Base-by-base conservation (phyloP, 2,329 filamentous ascomycete genomes). In the Blastomyces silverae region DNA sequence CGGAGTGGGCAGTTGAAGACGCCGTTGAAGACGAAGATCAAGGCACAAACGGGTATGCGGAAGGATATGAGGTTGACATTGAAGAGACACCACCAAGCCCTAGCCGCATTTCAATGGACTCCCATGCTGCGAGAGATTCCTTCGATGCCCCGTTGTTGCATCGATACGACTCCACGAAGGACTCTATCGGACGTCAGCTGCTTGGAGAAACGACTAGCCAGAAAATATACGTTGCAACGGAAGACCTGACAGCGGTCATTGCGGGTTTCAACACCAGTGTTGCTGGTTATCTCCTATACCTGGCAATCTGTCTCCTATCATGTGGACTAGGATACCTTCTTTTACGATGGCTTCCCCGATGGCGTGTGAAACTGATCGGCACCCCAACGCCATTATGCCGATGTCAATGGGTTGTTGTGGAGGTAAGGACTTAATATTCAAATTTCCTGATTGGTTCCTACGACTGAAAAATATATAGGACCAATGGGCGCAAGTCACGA, bases 181-280 rank as follows among this genome's bases (percentile, higher is more conserved):
- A 91, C 15, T 84, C 87, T 67, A 83, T 81, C 39, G 91, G 89
- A 13, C 46, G 62, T 17, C 46, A 63, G 61, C 80, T 80, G 52
- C 25, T 39, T 15, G 85, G 84, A 13, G 85, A 86, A 53, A 86
- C 90, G 65, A 81, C 84, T 37, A 95, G 84, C 71, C 94, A 99
- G 76, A 97, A 97, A 78, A 84, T 97, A 31, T 94, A 97, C 76
- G 92, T 99, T 77, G 82, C 87, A 65, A 96, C 91, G 53, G 94
- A 99, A 76, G 94, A 99, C 75, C 81, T 99, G 68, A 97, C 92
- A 0, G 92, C 97, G 71, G 93, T 92, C 37, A 87, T 97, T 73
- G 91, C 93, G 31, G 94, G 94, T 0, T 99, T 97, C 76, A 86
- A 84, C 61, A 97, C 92, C 3, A 93, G 89, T 68, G 76, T 78